A percentile compares a stretch with the other conserved stretches of the same genome.
phyloP scores from a whole-genome alignment of 495 filamentous ascomycete species.

The Symbiotaphrina buchneri region DNA sequence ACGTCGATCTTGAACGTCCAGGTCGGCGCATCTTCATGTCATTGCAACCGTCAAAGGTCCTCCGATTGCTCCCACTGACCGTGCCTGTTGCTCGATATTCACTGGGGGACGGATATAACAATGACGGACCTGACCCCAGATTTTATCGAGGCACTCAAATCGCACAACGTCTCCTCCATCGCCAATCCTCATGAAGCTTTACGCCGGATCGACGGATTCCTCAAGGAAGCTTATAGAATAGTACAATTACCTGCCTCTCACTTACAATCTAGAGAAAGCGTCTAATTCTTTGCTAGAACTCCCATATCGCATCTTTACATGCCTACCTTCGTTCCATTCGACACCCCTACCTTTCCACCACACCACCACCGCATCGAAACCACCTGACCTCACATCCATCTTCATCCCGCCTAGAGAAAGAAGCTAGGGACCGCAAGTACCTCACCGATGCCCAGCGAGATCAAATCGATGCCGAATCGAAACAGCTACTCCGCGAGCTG shows the following conservation, averaged over 20 bases:
- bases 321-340: conserved; percentile 61
- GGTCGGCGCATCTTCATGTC: no score
- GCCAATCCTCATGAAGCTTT: conserved; percentile 16
- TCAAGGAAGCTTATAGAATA: conserved; percentile 90
- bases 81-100: no score
- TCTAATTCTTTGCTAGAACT: conserved; percentile 33
- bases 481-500: conserved; percentile 62
- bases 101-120: no score
- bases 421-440: conserved; percentile 8
- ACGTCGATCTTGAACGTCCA: no score
- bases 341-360: conserved; percentile 74
- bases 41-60: no score
- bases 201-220: conserved; percentile 54
- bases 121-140: conserved; percentile 54
- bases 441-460: conserved; percentile 21
- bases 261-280: conserved; percentile 1
- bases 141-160: conserved; percentile 43
- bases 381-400: background rate
- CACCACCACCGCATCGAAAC: conserved; percentile 17
- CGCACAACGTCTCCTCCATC: conserved; percentile 24
- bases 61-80: no score
- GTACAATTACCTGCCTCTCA: conserved; percentile 22
- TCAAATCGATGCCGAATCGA: conserved; percentile 64
- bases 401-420: background rate
- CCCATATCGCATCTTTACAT: conserved; percentile 58